A percentile compares a stretch with the other conserved stretches of the same genome.
Evolutionary conservation across 2,329 filamentous ascomycete species (phyloP).

Genomic region (Xylariaceae sp.): DNA sequence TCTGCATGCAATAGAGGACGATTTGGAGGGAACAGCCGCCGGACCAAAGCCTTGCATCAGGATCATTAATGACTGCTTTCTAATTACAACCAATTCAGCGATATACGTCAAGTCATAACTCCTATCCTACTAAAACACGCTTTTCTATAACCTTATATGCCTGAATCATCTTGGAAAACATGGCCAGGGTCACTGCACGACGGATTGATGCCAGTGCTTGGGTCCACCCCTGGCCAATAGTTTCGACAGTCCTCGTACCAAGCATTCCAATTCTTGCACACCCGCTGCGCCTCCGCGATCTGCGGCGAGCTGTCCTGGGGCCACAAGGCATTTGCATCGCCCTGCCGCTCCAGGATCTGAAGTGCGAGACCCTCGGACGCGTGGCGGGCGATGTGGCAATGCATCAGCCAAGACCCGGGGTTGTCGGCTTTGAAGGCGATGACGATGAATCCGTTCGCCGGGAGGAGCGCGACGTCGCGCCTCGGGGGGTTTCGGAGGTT

Average conservation of each 20-base stretch:
- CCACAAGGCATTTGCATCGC: neutral
- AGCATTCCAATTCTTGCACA: neutral
- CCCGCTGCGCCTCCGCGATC: neutral
- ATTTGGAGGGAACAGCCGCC: too few species aligned
- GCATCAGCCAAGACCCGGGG: conserved; percentile 38
- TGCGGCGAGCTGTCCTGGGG: neutral
- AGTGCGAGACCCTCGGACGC: conserved; percentile 18
- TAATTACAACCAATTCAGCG: too few species aligned
- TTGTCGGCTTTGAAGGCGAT: conserved; percentile 35
- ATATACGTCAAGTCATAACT: too few species aligned
- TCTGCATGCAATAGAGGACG: too few species aligned
- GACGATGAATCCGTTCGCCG: conserved; percentile 30
- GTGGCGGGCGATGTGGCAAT: conserved; percentile 42
- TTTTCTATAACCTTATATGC: neutral
- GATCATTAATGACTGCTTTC: too few species aligned
- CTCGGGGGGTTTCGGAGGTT: conserved; percentile 32
- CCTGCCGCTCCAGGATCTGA: neutral
- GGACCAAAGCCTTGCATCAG: too few species aligned
- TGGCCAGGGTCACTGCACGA: neutral
- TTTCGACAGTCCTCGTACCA: neutral
- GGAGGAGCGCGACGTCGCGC: conserved; percentile 33
- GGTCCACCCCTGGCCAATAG: neutral
- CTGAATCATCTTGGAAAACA: neutral
- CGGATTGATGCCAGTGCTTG: neutral
- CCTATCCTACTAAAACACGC: too few species aligned